A percentile compares a stretch with the other conserved stretches of the same genome.
These are phyloP conservation scores for Daedaleopsis nitida DNA, from an alignment of 768 basidiomycete species.

Conservation along the genomic window DNA sequence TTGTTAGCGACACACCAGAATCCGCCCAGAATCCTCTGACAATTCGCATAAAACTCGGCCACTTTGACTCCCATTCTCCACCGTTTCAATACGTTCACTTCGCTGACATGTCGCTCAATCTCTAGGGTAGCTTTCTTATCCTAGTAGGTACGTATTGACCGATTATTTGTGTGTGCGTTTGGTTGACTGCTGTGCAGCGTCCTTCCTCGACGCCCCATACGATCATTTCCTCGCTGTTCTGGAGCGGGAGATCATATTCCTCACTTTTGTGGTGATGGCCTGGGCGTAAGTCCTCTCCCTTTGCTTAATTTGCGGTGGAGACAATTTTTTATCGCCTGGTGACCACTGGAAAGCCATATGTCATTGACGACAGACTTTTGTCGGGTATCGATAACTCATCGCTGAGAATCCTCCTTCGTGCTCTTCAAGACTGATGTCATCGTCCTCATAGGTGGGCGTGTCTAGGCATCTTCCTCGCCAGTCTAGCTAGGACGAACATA, in stretches of 20 bases:
- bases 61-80: too few species aligned
- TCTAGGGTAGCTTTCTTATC: conserved; percentile 64
- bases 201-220: conserved; percentile 65
- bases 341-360: too few species aligned
- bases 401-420: too few species aligned
- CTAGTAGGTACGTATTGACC: conserved; percentile 50
- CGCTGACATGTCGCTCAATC: not conserved
- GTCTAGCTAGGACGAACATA: conserved; percentile 51
- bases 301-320: not conserved
- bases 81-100: too few species aligned
- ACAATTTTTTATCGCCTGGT: too few species aligned
- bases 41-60: too few species aligned
- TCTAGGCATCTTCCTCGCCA: conserved; percentile 64
- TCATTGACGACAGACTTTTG: too few species aligned
- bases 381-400: too few species aligned
- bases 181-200: conserved; percentile 38
- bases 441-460: conserved; percentile 57
- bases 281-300: conserved; percentile 57
- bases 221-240: conserved; percentile 71
- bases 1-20: too few species aligned
- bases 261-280: conserved; percentile 47
- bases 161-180: not conserved
- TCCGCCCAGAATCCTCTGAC: too few species aligned
- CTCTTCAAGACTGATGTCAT: not conserved
- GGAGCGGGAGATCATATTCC: conserved; percentile 61